Evolutionary conservation across 2,329 filamentous ascomycete species (phyloP).

Genomic region (Trichoderma polysporum): DNA sequence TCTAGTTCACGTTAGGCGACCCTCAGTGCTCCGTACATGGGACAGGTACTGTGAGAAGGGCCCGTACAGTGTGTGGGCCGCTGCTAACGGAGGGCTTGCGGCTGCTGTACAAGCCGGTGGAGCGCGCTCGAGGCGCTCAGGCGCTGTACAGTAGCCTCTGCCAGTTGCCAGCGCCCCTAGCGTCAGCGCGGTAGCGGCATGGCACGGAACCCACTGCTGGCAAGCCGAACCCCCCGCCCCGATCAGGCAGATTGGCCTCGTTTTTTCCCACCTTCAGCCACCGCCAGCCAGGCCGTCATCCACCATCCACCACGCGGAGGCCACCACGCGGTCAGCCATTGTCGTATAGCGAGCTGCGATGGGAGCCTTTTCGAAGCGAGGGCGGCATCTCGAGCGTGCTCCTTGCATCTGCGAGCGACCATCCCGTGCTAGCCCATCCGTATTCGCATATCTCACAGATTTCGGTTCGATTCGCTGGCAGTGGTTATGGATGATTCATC

Average conservation of each 20-base stretch:
- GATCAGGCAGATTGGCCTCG: neutral
- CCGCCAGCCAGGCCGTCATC: constrained; percentile 11
- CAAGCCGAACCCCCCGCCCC: neutral
- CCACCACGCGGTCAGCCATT: neutral
- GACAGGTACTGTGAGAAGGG: neutral
- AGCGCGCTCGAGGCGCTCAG: neutral
- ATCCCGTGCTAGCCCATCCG: neutral
- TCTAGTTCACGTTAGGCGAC: neutral
- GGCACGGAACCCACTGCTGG: neutral
- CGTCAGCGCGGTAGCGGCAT: constrained; percentile 4
- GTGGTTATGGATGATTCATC: neutral
- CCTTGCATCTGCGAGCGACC: neutral
- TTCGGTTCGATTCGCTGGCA: neutral
- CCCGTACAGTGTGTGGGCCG: constrained; percentile 17
- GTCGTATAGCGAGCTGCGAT: neutral
- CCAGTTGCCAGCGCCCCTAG: constrained; percentile 15
- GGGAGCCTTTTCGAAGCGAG: neutral
- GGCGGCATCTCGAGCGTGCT: neutral
- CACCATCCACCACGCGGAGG: neutral
- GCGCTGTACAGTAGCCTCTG: constrained; percentile 6
- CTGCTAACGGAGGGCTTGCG: constrained; percentile 16
- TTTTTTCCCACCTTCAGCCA: constrained; percentile 4
- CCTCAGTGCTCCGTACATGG: neutral
- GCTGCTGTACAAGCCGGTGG: constrained; percentile 8
- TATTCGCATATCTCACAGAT: neutral